A percentile compares a stretch with the other conserved stretches of the same genome.
Conservation (phyloP, 2,329 filamentous ascomycete species). For the Furcasterigmium furcatum region DNA sequence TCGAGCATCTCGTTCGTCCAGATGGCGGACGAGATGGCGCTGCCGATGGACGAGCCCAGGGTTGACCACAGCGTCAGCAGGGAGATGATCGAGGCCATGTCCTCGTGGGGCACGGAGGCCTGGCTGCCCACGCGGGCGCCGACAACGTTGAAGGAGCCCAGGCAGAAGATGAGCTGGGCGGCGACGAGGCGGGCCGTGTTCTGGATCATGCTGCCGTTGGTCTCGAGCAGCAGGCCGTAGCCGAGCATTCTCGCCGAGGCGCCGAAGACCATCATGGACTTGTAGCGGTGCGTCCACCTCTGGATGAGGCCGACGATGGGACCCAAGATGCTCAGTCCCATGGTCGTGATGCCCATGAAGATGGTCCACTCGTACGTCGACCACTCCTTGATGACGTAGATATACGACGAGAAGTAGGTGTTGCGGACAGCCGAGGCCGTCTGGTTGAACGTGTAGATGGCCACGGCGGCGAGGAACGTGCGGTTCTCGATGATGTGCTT, state of each 20-base stretch:
- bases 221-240: constrained; percentile 28
- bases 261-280: constrained; percentile 34
- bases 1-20: constrained; percentile 34
- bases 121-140: constrained; percentile 35
- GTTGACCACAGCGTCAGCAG: constrained; percentile 34
- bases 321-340: constrained; percentile 31
- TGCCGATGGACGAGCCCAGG: constrained; percentile 32
- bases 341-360: constrained; percentile 33
- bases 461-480: constrained; percentile 23
- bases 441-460: constrained; percentile 28
- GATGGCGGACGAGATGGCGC: constrained; percentile 30
- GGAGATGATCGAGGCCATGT: constrained; percentile 33
- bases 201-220: constrained; percentile 23
- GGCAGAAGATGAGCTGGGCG: constrained; percentile 31
- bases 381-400: constrained; percentile 37
- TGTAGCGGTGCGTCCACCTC: constrained; percentile 34
- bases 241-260: constrained; percentile 28
- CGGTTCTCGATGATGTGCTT: constrained; percentile 25
- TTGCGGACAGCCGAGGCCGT: constrained; percentile 30
- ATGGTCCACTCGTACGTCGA: constrained; percentile 36
- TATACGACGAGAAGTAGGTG: constrained; percentile 31
- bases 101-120: constrained; percentile 38
- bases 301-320: constrained; percentile 32
- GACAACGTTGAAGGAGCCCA: constrained; percentile 32
- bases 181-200: constrained; percentile 28